phyloP scores from a whole-genome alignment of 1,139 yeast species.

The Suhomyces taliae region DNA sequence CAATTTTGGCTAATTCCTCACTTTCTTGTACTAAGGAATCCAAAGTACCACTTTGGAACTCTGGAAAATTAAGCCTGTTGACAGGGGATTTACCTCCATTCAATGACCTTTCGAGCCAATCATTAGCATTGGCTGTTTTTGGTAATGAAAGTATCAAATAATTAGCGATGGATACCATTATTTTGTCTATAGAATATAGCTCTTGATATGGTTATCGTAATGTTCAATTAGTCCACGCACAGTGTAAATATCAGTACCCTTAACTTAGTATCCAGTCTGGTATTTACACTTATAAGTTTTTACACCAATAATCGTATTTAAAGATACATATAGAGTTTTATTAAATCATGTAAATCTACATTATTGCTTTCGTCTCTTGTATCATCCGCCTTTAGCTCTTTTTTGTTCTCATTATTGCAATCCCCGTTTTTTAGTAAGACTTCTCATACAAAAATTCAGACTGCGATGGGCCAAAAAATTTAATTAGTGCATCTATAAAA shows the following conservation, averaged over 20 bases:
- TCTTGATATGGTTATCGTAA: conserved; percentile 1
- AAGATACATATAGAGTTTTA: too few relatives aligned
- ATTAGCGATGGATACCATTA: conserved; percentile 28
- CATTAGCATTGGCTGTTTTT: conserved; percentile 43
- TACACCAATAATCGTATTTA: too few relatives aligned
- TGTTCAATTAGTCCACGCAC: conserved; percentile 4
- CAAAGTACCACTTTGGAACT: conserved; percentile 90
- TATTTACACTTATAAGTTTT: conserved; percentile 1
- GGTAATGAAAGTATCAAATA: conserved; percentile 56
- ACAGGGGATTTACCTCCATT: conserved; percentile 45
- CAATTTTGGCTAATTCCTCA: conserved; percentile 83
- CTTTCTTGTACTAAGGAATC: conserved; percentile 89
- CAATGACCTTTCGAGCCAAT: conserved; percentile 46
- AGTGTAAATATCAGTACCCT: conserved; percentile 6
- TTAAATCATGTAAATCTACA: too few relatives aligned
- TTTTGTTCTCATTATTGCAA: not conserved
- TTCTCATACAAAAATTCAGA: not conserved
- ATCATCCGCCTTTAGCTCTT: not conserved
- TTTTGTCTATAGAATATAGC: conserved; percentile 12
- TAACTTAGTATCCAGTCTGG: not conserved
- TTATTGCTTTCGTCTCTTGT: not conserved
- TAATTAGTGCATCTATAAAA: conserved; percentile 1
- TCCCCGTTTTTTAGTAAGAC: not conserved
- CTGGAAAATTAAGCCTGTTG: conserved; percentile 65
- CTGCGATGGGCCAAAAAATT: conserved; percentile 14